phyloP scores from a whole-genome alignment of 257 asterid species.

The Ocimum tenuiflorum region DNA sequence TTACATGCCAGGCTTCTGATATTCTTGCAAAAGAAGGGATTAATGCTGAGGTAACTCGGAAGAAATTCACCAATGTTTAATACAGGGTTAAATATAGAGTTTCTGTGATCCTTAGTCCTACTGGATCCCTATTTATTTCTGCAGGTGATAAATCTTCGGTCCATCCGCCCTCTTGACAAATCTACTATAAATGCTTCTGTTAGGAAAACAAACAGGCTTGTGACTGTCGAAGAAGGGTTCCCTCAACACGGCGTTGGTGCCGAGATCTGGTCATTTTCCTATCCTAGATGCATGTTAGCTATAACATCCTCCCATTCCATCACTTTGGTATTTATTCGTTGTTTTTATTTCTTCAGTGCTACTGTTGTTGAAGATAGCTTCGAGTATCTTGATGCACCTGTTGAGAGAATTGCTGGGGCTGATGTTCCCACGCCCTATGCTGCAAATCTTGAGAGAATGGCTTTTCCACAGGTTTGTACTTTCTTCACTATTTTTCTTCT shows the following conservation, averaged over 20 bases:
- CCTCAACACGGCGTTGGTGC: slow-evolving; percentile 92
- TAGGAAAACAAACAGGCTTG: slow-evolving; percentile 72
- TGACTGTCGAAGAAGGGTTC: slow-evolving; percentile 82
- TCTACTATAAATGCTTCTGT: slow-evolving; percentile 64
- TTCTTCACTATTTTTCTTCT: not conserved
- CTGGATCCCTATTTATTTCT: not conserved
- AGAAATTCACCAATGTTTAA: not conserved
- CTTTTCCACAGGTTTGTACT: slow-evolving; percentile 70
- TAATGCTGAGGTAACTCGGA: slow-evolving; percentile 57
- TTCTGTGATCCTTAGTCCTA: not conserved
- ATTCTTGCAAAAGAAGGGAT: slow-evolving; percentile 82
- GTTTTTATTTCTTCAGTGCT: slow-evolving; percentile 42
- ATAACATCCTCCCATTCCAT: not conserved
- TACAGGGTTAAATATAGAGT: not conserved
- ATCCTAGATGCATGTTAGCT: not conserved
- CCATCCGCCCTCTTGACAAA: slow-evolving; percentile 82
- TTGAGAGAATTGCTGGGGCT: slow-evolving; percentile 86
- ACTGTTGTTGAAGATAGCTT: slow-evolving; percentile 73
- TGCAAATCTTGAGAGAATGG: slow-evolving; percentile 81
- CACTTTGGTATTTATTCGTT: not conserved
- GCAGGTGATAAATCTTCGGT: slow-evolving; percentile 73
- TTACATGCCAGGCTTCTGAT: slow-evolving; percentile 62
- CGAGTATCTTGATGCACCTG: slow-evolving; percentile 72
- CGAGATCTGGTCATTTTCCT: slow-evolving; percentile 60
- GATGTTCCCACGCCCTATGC: slow-evolving; percentile 95